Evolutionary conservation across 1,284 basidiomycete genomes (phyloP).

Genomic region (Leccinum cinnamomeum): DNA sequence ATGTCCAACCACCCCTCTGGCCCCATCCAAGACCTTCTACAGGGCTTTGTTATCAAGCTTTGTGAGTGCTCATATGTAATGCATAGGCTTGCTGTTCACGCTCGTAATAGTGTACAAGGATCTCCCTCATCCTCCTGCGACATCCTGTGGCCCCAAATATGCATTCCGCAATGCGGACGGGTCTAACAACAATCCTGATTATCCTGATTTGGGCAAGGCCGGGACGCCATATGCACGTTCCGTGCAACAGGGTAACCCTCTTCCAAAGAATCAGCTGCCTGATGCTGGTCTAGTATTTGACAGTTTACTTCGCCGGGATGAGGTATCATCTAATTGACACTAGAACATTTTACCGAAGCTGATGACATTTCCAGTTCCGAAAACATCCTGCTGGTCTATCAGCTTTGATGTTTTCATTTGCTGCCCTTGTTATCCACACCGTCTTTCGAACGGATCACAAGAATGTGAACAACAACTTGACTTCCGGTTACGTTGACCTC

Average conservation of each 20-base stretch:
- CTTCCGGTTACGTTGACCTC: conserved; percentile 86
- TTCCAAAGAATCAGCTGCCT: conserved; percentile 67
- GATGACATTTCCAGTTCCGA: conserved; percentile 50
- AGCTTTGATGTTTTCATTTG: conserved; percentile 78
- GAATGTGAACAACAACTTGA: conserved; percentile 74
- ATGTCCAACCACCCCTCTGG: conserved; percentile 61
- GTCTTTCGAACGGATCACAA: conserved; percentile 73
- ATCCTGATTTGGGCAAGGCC: conserved; percentile 73
- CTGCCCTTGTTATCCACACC: conserved; percentile 79
- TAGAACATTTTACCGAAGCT: neutral
- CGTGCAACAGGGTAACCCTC: conserved; percentile 67
- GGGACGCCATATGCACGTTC: conserved; percentile 75
- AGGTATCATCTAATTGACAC: conserved; percentile 20
- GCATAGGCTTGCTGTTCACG: conserved; percentile 6
- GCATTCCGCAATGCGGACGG: conserved; percentile 74
- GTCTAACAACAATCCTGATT: conserved; percentile 67
- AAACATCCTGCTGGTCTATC: conserved; percentile 79
- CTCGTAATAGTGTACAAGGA: conserved; percentile 66
- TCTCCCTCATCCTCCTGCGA: conserved; percentile 70
- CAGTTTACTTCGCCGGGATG: conserved; percentile 41
- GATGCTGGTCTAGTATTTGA: conserved; percentile 81
- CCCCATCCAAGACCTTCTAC: conserved; percentile 44
- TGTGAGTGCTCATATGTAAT: conserved; percentile 42
- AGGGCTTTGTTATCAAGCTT: conserved; percentile 55
- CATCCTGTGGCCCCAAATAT: conserved; percentile 60